These are phyloP conservation scores for Alternaria incomplexa DNA, from an alignment of 2,329 filamentous ascomycete species.

Conservation along the genomic window DNA sequence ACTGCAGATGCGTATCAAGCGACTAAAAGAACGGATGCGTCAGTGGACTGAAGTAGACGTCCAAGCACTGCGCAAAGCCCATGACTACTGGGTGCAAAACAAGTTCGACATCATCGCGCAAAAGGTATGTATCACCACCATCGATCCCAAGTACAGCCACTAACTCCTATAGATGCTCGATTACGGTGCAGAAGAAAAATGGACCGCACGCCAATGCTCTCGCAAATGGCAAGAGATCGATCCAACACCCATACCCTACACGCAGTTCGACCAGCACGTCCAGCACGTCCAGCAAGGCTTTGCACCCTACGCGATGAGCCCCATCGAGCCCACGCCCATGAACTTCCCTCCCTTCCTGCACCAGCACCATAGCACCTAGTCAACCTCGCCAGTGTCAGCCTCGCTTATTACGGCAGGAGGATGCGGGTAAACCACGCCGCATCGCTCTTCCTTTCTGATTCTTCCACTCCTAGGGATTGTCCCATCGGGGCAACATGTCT, in stretches of 20 bases:
- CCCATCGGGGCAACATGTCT: neutral
- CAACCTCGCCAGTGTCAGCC: neutral
- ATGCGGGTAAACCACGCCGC: neutral
- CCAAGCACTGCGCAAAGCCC: conserved; percentile 56
- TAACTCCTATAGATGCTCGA: conserved; percentile 56
- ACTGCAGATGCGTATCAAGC: conserved; percentile 62
- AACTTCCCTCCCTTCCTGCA: conserved; percentile 42
- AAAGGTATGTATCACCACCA: conserved; percentile 47
- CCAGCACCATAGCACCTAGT: conserved; percentile 12
- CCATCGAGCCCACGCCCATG: conserved; percentile 35
- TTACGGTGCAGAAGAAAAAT: conserved; percentile 57
- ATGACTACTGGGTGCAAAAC: conserved; percentile 60
- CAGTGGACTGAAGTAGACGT: conserved; percentile 60
- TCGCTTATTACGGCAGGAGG: neutral
- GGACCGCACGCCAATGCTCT: conserved; percentile 57
- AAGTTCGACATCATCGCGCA: conserved; percentile 61
- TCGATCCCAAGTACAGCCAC: conserved; percentile 9
- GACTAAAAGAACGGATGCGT: conserved; percentile 58
- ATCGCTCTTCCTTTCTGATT: neutral
- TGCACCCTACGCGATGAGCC: conserved; percentile 46
- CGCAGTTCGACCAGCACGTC: conserved; percentile 42
- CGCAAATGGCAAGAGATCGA: conserved; percentile 60
- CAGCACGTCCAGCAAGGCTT: conserved; percentile 40
- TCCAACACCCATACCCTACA: conserved; percentile 40
- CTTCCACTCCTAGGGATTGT: conserved; percentile 1